Evolutionary conservation across 1,284 basidiomycete genomes (phyloP), one percentile per base, ranked within the genome.

Genomic region (Papiliotrema nemorosa): DNA sequence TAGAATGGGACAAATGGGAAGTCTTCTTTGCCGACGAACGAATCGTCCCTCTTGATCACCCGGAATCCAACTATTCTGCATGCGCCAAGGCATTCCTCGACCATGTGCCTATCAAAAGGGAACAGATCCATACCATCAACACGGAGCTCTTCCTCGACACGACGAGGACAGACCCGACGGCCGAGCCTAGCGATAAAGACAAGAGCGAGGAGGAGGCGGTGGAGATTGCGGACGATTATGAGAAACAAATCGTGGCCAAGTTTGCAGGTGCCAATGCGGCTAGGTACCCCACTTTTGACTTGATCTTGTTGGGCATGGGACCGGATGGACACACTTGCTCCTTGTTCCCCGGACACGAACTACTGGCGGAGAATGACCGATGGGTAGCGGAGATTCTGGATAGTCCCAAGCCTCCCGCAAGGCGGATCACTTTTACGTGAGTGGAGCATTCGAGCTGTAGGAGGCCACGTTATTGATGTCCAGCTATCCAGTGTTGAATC

Each of bases 1-100:
- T 91, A 20, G 86, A 87, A 72, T 98, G 94, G 93, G 86, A 93
- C 72, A 90, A 90, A 74, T 98, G 93, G 93, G 89, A 96, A 62
- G 84, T 97, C 63, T 98, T 88, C 78, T 97, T 97, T 70, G 90
- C 86, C 41, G 93, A 98, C 74, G 93, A 98, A 77, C 87, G 93
- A 47, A 83, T 86, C 53, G 94, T 98, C 7, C 90, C 91, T 1
- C 84, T 97, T 66, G 86, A 94, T 77, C 81, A 96, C 73, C 79
- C 84, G 48, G 93, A 97, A 70, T 92, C 89, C 36, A 98, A 98
- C 76, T 92, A 94, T 77, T 69, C 75, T 10, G 82, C 90, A 45
- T 90, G 87, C 78, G 77, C 78, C 38, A 79, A 84, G 54, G 80
- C 84, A 56, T 83, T 98, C 66, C 92, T 90, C 75, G 82, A 82